Base-by-base conservation (phyloP, 1,139 yeast species). In the Ogataea hybrid region DNA sequence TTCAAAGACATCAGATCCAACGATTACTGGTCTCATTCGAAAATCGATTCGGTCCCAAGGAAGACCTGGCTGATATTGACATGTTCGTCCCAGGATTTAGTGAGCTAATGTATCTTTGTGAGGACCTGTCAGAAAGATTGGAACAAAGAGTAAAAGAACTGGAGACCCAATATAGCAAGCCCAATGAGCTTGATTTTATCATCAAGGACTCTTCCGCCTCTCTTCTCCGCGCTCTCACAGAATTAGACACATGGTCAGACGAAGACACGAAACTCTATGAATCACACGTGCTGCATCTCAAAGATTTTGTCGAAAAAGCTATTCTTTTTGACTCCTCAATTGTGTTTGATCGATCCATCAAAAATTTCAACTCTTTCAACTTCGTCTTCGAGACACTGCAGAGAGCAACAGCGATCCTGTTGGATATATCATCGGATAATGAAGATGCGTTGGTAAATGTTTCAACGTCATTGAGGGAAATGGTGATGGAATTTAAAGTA, bases 251-350 rank as follows among this genome's bases (percentile, higher is more conserved):
- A 4, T 84, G 90, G 89, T 51, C 65, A 10, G 67, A 64, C 0
- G 53, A 59, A 30, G 76, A 77, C 56, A 63, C 73, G 2, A 43
- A 56, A 0, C 48, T 69, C 1, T 77, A 73, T 45, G 70, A 73
- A n/a, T 56, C 60, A 5, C 59, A 68, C 32, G 55, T 79, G 2
- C 60, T 63, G 1, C 59, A 70, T 22, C 57, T 81, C 30, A 69
- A 68, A 30, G 76, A 74, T 20, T 61, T 70, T 0, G 60, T 77
- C 5, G 80, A 79, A 39, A 70, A 68, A 39, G 81, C 81, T 33
- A 68, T 81, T 7, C 58, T 81, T 28, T 70, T 77, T 46, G 72
- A 74, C 49, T 73, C 86, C 0, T 73, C 84, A 0, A 64, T 77
- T 6, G 60, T 79, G 23, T 58, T 69, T 48, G 77, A 73, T 40